Evolutionary conservation across 2,329 filamentous ascomycete species (phyloP).

Genomic region (Trichoderma brevicompactum): DNA sequence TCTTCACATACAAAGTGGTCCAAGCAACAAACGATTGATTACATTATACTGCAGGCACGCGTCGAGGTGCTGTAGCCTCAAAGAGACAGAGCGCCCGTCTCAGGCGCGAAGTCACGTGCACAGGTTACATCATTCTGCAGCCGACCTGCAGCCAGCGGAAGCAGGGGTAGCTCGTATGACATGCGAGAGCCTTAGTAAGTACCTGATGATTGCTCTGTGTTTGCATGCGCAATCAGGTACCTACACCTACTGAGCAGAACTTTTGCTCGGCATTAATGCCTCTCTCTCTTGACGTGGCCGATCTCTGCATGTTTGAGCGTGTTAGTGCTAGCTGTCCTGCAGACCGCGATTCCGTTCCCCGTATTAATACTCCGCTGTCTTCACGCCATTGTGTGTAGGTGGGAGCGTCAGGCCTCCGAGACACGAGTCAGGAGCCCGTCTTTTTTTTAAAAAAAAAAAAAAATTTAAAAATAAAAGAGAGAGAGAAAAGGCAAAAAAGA

Average conservation of each 20-base stretch:
- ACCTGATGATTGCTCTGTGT: not conserved
- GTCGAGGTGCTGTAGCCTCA: not conserved
- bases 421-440: no score
- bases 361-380: no score
- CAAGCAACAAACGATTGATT: not conserved
- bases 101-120: slow-evolving; percentile 27
- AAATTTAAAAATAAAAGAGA: no score
- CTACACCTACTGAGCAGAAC: not conserved
- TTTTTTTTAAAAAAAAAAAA: no score
- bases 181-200: no score
- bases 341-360: not conserved
- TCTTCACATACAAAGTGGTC: not conserved
- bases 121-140: slow-evolving; percentile 5
- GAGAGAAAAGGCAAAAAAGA: no score
- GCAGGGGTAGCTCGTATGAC: not conserved
- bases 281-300: not conserved
- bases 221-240: not conserved
- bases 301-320: not conserved
- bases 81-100: not conserved
- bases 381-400: no score
- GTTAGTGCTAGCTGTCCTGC: not conserved
- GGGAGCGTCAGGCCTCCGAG: no score
- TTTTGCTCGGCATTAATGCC: not conserved
- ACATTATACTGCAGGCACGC: not conserved
- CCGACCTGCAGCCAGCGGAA: not conserved